Base-by-base conservation (phyloP, 2,329 filamentous ascomycete species). In the Ascochyta viciae-villosae region DNA sequence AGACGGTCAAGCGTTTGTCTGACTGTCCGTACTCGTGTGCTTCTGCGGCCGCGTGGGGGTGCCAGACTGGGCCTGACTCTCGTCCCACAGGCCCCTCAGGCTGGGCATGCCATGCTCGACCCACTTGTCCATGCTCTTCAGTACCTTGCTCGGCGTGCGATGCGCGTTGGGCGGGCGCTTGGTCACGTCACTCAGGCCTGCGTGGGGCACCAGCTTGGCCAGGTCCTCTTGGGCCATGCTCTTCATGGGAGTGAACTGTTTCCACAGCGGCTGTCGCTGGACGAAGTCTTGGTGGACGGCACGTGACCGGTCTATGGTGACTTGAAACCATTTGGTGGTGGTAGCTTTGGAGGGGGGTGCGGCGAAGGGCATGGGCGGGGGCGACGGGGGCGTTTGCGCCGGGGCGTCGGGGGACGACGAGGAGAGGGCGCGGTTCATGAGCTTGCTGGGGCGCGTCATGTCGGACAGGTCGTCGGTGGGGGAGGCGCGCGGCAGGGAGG, bases 261-360 rank as follows among this genome's bases (percentile, higher is more conserved):
- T 71, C 64, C 71, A 75, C 41, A 66, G 68, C 13, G 69, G 68
- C 50, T 75, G 71, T 2, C 68, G 62, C 55, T 79, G 72, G 54
- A 81, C 68, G 29, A 72, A 74, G 56, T 80, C 78, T 41, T 74
- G 71, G 58, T 80, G 78, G 16, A 77, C 66, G 31, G 65, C 68
- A 34, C 69, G 73, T 6, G 75, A 74, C 8, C 70, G 65, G 59
- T 78, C 76, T 35, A 78, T 62, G 15, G 71, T 72, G 34, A 81
- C 64, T 50, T 79, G 75, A 64, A 80, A 81, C 65, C 67, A 73
- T 47, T 70, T 73, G 10, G 65, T 69, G 7, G n/a, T 31, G n/a
- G 44, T 63, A 12, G 34, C 10, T 15, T 23, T 43, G 37, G 39
- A 47, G 5, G 50, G 29, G 1, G 45, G 49, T 0, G 43, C 15